Base-by-base conservation (phyloP, 2,329 filamentous ascomycete genomes). In the Alternaria solani region DNA sequence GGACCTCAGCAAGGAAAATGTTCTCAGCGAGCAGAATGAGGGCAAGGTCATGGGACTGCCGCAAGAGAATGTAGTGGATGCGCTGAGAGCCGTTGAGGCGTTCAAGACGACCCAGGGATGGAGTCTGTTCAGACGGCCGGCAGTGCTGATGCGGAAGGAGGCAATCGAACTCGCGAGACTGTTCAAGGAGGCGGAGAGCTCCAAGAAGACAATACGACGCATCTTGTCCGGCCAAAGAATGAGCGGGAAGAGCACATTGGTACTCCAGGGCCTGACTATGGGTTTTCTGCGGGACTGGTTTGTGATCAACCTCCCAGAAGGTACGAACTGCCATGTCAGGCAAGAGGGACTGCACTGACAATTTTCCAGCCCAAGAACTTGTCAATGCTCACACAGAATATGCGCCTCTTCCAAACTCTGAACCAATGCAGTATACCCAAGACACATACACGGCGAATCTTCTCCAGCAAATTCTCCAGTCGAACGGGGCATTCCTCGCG, bases 31-130 rank as follows among this genome's bases (percentile, higher is more conserved):
- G 11, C 56, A 65, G 34, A 85, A 86, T 51, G 81, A 85, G 9
- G 92, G 91, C 36, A 85, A 85, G 62, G 86, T 98, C 30, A 81
- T 93, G 53, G 87, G 87, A 2, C 79, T 98, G 28, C 88, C 91
- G 7, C 87, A 91, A 7, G 87, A 88, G 42, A 80, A 81, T 1
- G 81, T 93, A 51, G 86, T 97, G 51, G 93, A 97, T 81, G 87
- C 90, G 77, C 83, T 99, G 81, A 87, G 93, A 71, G 86, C 89
- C n/a, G 84, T 91, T 55, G 92, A 96, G 75, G 93, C 92, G 4
- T 99, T 99, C 84, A 96, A 97, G 86, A 84, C 88, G 23, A 91
- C 88, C 25, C 95, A 98, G 84, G 89, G 87, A 65, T 99, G 95
- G 94, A 87, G 85, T 60, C 82, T 97, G 72, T 99, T 98, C 80